phyloP scores from a whole-genome alignment of 1,284 basidiomycete genomes.

The Melampsora americana region DNA sequence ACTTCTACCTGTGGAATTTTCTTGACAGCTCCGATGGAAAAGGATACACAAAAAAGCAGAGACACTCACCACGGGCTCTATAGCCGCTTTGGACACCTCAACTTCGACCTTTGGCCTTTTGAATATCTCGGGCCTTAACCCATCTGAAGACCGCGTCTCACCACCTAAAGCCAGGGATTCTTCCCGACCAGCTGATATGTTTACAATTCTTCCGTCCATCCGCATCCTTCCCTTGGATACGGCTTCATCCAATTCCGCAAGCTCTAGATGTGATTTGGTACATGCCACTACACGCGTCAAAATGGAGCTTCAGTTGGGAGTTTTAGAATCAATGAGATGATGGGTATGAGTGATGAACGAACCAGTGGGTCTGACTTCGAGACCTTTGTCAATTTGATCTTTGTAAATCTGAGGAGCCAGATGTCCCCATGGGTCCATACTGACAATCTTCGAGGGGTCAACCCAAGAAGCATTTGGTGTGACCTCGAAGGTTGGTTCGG shows the following conservation, averaged over 20 bases:
- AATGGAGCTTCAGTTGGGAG: conserved; percentile 69
- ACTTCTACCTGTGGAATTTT: no score
- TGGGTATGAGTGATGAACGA: no score
- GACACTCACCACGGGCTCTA: conserved; percentile 52
- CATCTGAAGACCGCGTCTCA: no score
- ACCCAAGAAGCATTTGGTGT: conserved; percentile 78
- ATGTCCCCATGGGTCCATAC: conserved; percentile 93
- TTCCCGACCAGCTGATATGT: conserved; percentile 61
- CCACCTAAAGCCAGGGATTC: no score
- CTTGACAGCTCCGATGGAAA: conserved; percentile 66
- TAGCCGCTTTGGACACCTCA: conserved; percentile 66
- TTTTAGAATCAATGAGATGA: no score
- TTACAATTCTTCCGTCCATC: conserved; percentile 79
- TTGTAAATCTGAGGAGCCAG: conserved; percentile 75
- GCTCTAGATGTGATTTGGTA: conserved; percentile 77
- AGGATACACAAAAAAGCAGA: no score
- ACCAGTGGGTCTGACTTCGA: conserved; percentile 49
- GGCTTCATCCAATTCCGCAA: conserved; percentile 84
- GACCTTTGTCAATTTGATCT: conserved; percentile 54
- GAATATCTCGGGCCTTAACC: conserved; percentile 52
- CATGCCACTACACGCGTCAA: conserved; percentile 80
- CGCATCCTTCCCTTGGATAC: conserved; percentile 66
- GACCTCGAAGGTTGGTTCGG: conserved; percentile 81
- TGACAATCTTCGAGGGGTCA: conserved; percentile 78
- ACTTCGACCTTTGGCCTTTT: conserved; percentile 78